Evolutionary conservation across 257 asterid species (phyloP), one percentile per base, ranked within the genome.

Genomic region (Eucommia ulmoides): DNA sequence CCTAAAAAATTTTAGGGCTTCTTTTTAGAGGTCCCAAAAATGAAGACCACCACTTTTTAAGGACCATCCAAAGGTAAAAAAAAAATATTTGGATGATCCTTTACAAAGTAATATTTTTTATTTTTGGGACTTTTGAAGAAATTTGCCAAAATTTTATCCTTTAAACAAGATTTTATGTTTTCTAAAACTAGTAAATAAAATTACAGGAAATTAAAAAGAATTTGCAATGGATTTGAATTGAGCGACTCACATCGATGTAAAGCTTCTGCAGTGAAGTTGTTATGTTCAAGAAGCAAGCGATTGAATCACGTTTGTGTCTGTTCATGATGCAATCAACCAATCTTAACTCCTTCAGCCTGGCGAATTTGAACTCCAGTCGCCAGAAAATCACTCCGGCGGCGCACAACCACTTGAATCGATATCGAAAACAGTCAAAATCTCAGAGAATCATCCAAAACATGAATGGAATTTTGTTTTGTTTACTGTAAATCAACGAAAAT

Each of bases 231-330:
- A 35, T 4, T 35, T 35, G 44, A 10, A 35, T 3, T 2, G 23
- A 50, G 19, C 3, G 16, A 25, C 62, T 25, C n/a, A 62, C 68
- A 19, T 18, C 35, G 15, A 50, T 19, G 0, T 15, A 2, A 1
- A 63, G 49, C 26, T 63, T 52, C 53, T 55, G 54, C 50, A 63
- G n/a, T 8, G 52, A 45, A 29, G 68, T 58, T 26, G 68, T 45
- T 2, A 26, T 26, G 51, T 63, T 59, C 8, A 51, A 51, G 59
- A 63, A 63, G 25, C 68, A 63, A 1, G 68, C 50, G 0, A 56
- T 0, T 0, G 68, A 63, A 56, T 63, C 63, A 7, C 59, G 55
- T 3, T 14, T 51, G 55, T 54, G 17, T 23, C 49, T 19, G 48
- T 57, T 54, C 45, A 56, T 29, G 45, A 42, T 26, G 5, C 58